Base-by-base conservation (phyloP, 106 monocot genomes). In the Dendrobium catenatum region DNA sequence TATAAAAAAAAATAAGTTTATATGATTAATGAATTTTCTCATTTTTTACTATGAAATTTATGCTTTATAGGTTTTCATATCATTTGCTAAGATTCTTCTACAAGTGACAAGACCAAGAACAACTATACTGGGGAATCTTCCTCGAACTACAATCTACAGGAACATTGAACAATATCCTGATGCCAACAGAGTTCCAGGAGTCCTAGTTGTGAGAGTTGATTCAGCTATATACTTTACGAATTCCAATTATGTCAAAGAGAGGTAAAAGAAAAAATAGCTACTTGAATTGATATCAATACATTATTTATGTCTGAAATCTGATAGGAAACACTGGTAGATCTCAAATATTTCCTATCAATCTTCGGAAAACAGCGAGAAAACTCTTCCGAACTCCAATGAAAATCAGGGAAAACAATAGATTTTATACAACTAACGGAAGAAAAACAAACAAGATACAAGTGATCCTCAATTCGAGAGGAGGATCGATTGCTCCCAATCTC, bases 71-170 rank as follows among this genome's bases (percentile, higher is more conserved):
- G 88, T 92, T 2, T 42, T 68, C 4, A 79, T 92, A 85, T 92
- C 92, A 73, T 82, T 92, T 77, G 86, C 88, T 19, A 91, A 91
- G 75, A 86, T 91, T 43, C 84, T 91, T 72, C 73, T 91, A 37
- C 91, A 89, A 87, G 88, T 86, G 17, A 91, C 91, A 61, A 91
- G 91, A 55, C 91, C 91, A 76, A 88, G 88, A 31, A 91, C 88
- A 46, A 85, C 81, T 31, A 49, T 88, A 44, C 85, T 91, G 11
- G 91, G 91, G 4, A 85, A 91, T 85, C 84, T 91, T 83, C 86
- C 88, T 42, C 47, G 86, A 72, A 91, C 91, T 41, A 79, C 46
- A 46, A 76, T 91, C 70, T 91, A 91, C 55, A 82, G 91, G 72
- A 91, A 91, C 75, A 85, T 87, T 33, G 82, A 88, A 22, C 91